Conservation (phyloP, 805 yeast species). For the Wickerhamiella vanderwaltii region DNA sequence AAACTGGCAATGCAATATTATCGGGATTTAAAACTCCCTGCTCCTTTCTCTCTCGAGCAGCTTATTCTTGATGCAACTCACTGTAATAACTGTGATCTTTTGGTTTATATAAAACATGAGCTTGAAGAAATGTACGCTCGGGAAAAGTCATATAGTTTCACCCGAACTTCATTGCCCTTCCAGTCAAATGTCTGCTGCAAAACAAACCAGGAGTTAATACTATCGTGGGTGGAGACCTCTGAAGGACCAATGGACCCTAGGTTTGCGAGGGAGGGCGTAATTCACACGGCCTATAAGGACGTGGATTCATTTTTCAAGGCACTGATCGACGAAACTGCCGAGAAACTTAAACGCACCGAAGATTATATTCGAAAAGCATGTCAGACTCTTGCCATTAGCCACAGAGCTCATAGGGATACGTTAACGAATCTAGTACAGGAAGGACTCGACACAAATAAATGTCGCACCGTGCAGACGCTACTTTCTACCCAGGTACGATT, state of each 20-base stretch:
- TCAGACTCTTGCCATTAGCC: neutral
- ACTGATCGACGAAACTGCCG: neutral
- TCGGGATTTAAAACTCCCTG: neutral
- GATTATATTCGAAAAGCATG: neutral
- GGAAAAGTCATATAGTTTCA: neutral
- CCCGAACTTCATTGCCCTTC: neutral
- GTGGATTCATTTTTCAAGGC: neutral
- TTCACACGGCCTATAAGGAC: neutral
- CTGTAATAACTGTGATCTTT: neutral
- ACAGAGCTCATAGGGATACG: neutral
- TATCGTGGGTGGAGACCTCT: slow-evolving; percentile 6
- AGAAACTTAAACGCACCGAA: neutral
- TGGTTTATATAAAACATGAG: neutral
- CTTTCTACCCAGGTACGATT: neutral
- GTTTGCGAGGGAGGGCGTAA: neutral
- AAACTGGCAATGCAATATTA: neutral
- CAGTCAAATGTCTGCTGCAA: neutral
- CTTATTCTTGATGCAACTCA: neutral
- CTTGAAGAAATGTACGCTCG: neutral
- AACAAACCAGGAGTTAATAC: neutral
- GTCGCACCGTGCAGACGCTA: neutral
- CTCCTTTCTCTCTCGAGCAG: slow-evolving; percentile 7
- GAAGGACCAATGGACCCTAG: slow-evolving; percentile 4
- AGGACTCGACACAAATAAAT: neutral
- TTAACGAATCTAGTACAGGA: neutral